Conservation (phyloP, 2,329 filamentous ascomycete species). For the Stemphylium lycopersici region DNA sequence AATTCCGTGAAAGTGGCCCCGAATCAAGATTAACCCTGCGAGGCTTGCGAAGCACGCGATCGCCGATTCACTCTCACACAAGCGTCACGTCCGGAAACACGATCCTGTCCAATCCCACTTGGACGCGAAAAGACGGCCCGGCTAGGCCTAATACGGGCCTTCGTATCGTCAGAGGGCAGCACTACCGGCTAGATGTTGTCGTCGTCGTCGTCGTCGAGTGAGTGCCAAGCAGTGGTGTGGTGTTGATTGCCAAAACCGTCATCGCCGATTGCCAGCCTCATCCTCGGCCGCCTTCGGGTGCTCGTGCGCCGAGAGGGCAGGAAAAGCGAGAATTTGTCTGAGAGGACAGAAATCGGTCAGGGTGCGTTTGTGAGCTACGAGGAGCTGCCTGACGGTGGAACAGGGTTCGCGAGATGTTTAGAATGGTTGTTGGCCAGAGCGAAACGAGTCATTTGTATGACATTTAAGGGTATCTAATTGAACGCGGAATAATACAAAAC, state of each 20-base stretch:
- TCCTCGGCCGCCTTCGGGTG: constrained; percentile 8
- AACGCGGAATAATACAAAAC: not conserved
- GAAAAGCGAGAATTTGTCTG: not conserved
- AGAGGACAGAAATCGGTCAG: not conserved
- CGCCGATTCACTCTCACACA: constrained; percentile 9
- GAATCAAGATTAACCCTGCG: constrained; percentile 7
- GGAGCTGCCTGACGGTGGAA: not conserved
- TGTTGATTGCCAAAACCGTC: not conserved
- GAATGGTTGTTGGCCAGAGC: not conserved
- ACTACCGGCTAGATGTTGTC: not conserved
- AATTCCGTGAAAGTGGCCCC: not conserved
- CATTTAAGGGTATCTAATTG: constrained; percentile 7
- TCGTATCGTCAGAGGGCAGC: not conserved
- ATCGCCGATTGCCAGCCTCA: constrained; percentile 15
- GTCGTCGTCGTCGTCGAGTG: not conserved
- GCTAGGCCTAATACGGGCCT: not conserved
- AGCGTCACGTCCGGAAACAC: not conserved
- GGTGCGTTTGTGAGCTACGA: too few species aligned
- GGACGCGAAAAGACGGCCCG: not conserved
- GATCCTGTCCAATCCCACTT: not conserved
- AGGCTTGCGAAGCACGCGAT: constrained; percentile 7
- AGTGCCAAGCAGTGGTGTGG: not conserved
- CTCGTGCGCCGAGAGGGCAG: not conserved
- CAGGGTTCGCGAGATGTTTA: not conserved
- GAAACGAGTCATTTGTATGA: not conserved